These are phyloP conservation scores for Lodderomyces parapsilosis DNA, from an alignment of 1,139 yeast genomes.

Conservation along the genomic window DNA sequence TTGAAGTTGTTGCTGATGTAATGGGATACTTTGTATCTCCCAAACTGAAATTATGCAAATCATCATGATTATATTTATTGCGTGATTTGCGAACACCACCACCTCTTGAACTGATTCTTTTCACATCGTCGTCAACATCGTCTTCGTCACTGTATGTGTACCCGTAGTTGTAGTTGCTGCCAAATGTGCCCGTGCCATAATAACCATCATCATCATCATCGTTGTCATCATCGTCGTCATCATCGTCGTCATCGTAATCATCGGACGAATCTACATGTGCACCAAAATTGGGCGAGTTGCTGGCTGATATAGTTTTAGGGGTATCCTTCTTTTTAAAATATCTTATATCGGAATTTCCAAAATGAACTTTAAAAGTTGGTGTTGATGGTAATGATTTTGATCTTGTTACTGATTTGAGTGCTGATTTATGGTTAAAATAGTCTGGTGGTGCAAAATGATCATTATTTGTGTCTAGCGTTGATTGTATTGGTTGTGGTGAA, in stretches of 20 bases:
- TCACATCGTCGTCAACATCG: slow-evolving; percentile 9
- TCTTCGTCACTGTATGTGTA: slow-evolving; percentile 14
- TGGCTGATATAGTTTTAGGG: slow-evolving; percentile 73
- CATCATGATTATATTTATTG: slow-evolving; percentile 18
- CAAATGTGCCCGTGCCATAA: background rate
- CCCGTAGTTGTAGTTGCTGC: slow-evolving; percentile 1
- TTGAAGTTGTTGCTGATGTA: background rate
- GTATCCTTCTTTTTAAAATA: slow-evolving; percentile 70
- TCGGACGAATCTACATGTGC: slow-evolving; percentile 16
- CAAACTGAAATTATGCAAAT: slow-evolving; percentile 15
- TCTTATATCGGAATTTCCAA: slow-evolving; percentile 68
- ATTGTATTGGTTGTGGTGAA: background rate
- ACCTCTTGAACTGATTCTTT: background rate
- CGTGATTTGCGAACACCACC: background rate
- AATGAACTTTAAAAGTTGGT: slow-evolving; percentile 75
- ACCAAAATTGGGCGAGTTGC: slow-evolving; percentile 53
- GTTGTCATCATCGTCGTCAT: slow-evolving; percentile 19
- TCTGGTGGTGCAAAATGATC: slow-evolving; percentile 4
- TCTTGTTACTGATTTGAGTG: slow-evolving; percentile 30
- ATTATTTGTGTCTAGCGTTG: background rate
- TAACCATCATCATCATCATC: slow-evolving; percentile 9
- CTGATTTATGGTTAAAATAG: slow-evolving; percentile 10
- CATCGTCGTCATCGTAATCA: slow-evolving; percentile 20
- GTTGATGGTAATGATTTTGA: slow-evolving; percentile 71
- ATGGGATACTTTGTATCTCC: slow-evolving; percentile 29